Percentiles rank a stretch among this genome's conserved stretches.
Evolutionary conservation across 108 stramenopile species (phyloP).

Genomic region (Ochromonas danica): DNA sequence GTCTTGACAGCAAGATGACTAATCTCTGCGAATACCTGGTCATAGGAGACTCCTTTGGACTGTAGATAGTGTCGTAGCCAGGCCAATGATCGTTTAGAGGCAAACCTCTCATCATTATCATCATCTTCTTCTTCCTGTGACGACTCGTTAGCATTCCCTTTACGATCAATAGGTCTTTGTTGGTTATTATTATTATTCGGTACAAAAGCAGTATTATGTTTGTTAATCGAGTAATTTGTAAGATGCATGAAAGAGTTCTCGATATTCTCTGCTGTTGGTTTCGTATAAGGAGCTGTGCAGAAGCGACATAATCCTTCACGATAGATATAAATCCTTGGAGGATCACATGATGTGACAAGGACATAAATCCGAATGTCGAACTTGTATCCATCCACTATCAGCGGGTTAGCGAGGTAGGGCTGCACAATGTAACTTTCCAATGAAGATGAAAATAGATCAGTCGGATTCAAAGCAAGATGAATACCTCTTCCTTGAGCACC

Average conservation of each 20-base stretch:
- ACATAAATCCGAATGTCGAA: constrained; percentile 43
- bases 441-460: neutral
- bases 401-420: constrained; percentile 25
- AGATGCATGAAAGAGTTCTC: constrained; percentile 36
- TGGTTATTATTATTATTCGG: neutral
- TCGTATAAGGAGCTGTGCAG: constrained; percentile 20
- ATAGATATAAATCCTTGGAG: constrained; percentile 5
- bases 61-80: constrained; percentile 35
- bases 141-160: neutral
- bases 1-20: constrained; percentile 43
- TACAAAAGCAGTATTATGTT: constrained; percentile 13
- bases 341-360: constrained; percentile 31
- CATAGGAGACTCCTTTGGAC: constrained; percentile 11
- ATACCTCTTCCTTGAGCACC: constrained; percentile 25
- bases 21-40: constrained; percentile 16
- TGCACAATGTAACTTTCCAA: constrained; percentile 30
- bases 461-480: neutral
- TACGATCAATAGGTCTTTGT: neutral
- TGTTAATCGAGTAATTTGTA: constrained; percentile 46
- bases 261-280: constrained; percentile 28
- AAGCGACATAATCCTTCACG: constrained; percentile 39
- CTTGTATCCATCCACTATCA: constrained; percentile 38
- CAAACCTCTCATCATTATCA: neutral
- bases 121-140: too few species aligned
- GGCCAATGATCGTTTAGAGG: constrained; percentile 37